Evolutionary conservation across 2,329 filamentous ascomycete species (phyloP).

Genomic region (Arthrobotrys pseudoclavata): DNA sequence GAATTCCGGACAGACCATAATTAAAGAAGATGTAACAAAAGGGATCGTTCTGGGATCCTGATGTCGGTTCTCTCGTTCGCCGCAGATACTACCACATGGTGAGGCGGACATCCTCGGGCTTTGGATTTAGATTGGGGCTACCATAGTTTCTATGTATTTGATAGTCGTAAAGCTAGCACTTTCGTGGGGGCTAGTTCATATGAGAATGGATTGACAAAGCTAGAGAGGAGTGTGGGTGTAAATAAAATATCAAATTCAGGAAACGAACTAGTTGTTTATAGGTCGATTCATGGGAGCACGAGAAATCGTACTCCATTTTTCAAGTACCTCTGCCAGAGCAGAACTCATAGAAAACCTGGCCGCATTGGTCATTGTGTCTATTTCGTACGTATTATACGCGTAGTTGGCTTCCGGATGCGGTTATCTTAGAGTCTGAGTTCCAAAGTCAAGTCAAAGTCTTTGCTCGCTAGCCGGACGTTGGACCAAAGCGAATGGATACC

Average conservation of each 20-base stretch:
- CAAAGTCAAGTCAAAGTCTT: background rate
- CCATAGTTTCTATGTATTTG: background rate
- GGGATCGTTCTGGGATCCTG: background rate
- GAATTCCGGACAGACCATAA: background rate
- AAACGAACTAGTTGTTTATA: too few species aligned
- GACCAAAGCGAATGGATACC: background rate
- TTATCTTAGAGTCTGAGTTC: background rate
- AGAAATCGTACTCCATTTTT: too few species aligned
- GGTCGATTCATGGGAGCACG: too few species aligned
- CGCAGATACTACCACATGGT: background rate
- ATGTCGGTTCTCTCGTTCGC: background rate
- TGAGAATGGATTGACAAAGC: background rate
- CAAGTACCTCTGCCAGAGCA: too few species aligned
- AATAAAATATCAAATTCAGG: too few species aligned
- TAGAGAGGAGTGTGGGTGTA: too few species aligned
- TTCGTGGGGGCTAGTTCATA: background rate
- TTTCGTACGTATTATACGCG: background rate
- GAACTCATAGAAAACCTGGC: background rate
- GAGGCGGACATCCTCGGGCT: background rate
- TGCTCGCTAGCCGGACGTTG: background rate
- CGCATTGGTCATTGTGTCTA: background rate
- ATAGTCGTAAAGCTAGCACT: background rate
- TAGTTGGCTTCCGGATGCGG: constrained; percentile 29
- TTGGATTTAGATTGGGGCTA: constrained; percentile 10
- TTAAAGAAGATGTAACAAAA: constrained; percentile 8